Conservation (phyloP, 2,329 filamentous ascomycete species). For the Trematosphaeria pertusa region DNA sequence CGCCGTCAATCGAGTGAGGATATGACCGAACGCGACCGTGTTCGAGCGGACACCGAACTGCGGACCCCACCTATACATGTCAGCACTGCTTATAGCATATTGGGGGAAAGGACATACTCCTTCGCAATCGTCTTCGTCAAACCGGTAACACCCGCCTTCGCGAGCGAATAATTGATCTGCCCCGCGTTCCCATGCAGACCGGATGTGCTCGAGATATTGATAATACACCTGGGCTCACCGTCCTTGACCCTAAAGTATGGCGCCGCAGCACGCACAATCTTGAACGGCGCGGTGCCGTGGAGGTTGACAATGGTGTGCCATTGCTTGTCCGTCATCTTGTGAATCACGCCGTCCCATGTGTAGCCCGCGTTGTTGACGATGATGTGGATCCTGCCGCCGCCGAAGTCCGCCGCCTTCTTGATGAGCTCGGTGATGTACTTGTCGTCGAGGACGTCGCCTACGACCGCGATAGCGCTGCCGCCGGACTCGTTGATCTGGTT, state of each 20-base stretch:
- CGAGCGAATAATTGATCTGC: slow-evolving; percentile 87
- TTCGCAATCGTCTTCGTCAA: slow-evolving; percentile 90
- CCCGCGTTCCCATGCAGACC: slow-evolving; percentile 87
- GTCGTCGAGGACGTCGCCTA: slow-evolving; percentile 77
- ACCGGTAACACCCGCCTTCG: slow-evolving; percentile 83
- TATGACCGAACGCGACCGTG: slow-evolving; percentile 83
- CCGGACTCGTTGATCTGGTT: slow-evolving; percentile 72
- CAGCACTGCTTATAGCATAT: too few species aligned
- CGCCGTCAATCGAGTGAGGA: slow-evolving; percentile 79
- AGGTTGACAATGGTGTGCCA: slow-evolving; percentile 87
- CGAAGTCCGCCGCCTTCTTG: slow-evolving; percentile 77
- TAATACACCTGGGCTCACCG: slow-evolving; percentile 76
- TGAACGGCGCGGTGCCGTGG: slow-evolving; percentile 86
- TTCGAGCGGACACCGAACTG: slow-evolving; percentile 82
- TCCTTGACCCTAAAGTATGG: slow-evolving; percentile 90
- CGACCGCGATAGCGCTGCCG: slow-evolving; percentile 73
- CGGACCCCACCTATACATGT: slow-evolving; percentile 71
- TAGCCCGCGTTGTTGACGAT: slow-evolving; percentile 92
- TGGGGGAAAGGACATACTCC: slow-evolving; percentile 53
- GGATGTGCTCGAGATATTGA: slow-evolving; percentile 84
- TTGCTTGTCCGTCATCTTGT: slow-evolving; percentile 91
- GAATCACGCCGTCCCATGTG: slow-evolving; percentile 91
- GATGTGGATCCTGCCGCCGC: slow-evolving; percentile 85
- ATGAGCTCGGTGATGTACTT: slow-evolving; percentile 76
- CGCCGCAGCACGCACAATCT: slow-evolving; percentile 76